Conservation (phyloP, 768 basidiomycete genomes). For the Auriscalpium microsporum region DNA sequence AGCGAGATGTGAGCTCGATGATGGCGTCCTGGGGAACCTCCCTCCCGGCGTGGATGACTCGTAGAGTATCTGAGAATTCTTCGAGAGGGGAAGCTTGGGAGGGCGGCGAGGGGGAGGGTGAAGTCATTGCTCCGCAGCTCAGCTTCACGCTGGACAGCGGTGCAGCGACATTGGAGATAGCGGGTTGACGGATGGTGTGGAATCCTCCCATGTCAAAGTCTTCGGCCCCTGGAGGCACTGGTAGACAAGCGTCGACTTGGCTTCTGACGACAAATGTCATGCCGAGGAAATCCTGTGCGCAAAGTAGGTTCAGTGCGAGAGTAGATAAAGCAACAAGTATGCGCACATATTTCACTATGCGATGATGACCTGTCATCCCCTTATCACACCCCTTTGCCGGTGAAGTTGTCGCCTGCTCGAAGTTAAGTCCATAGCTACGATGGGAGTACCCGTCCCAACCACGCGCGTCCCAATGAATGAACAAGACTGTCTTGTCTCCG, state of each 20-base stretch:
- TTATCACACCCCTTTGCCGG: constrained; percentile 39
- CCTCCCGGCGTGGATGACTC: not conserved
- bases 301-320: no score
- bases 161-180: no score
- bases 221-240: not conserved
- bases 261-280: constrained; percentile 51
- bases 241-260: constrained; percentile 39
- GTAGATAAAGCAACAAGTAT: no score
- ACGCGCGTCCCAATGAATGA: constrained; percentile 50
- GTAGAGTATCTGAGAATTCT: not conserved
- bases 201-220: no score
- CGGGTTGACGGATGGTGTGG: no score
- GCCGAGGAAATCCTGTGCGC: constrained; percentile 43
- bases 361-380: constrained; percentile 45
- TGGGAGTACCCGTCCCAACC: constrained; percentile 18
- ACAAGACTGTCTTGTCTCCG: constrained; percentile 47
- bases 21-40: not conserved
- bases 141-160: no score
- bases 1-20: constrained; percentile 26
- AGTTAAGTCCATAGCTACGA: constrained; percentile 49
- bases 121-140: no score
- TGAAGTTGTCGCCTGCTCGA: constrained; percentile 48
- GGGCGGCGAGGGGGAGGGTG: no score
- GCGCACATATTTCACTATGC: constrained; percentile 53
- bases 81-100: no score